Evolutionary conservation across 257 asterid genomes (phyloP).

Genomic region (Vinca minor): DNA sequence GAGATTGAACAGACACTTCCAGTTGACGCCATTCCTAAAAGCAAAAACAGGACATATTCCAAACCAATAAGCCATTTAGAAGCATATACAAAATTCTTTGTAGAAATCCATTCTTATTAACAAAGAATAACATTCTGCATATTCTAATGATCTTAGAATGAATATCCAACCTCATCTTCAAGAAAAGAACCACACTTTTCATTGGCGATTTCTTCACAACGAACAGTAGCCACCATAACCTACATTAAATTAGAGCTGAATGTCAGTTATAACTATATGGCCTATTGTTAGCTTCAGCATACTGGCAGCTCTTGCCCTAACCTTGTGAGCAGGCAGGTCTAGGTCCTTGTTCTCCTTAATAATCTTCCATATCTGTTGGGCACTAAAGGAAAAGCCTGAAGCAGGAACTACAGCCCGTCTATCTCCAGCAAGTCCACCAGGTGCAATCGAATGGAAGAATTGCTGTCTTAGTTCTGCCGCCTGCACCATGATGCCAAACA

Average conservation of each 20-base stretch:
- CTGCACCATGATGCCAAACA: constrained; percentile 28
- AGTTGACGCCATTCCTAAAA: constrained; percentile 70
- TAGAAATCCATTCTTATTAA: not conserved
- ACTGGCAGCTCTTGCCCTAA: constrained; percentile 17
- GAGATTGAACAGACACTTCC: constrained; percentile 69
- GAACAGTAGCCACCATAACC: constrained; percentile 99
- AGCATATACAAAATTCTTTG: not conserved
- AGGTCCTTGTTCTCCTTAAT: constrained; percentile 91
- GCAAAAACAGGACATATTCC: not conserved
- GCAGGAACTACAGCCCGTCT: constrained; percentile 92
- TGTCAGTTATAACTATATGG: constrained; percentile 3
- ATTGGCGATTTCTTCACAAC: constrained; percentile 91
- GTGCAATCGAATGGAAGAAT: constrained; percentile 72
- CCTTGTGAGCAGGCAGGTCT: constrained; percentile 91
- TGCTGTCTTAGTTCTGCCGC: constrained; percentile 68
- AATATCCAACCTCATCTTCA: constrained; percentile 52
- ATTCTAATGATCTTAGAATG: not conserved
- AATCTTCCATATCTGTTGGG: constrained; percentile 77
- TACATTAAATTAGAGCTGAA: constrained; percentile 19
- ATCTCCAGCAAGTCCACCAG: constrained; percentile 95
- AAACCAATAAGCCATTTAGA: not conserved
- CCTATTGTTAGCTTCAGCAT: not conserved
- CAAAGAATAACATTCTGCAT: not conserved
- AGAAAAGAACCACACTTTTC: constrained; percentile 66
- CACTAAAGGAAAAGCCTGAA: constrained; percentile 82